phyloP scores from a whole-genome alignment of 2,329 filamentous ascomycete genomes.

The Daldinia sp. region DNA sequence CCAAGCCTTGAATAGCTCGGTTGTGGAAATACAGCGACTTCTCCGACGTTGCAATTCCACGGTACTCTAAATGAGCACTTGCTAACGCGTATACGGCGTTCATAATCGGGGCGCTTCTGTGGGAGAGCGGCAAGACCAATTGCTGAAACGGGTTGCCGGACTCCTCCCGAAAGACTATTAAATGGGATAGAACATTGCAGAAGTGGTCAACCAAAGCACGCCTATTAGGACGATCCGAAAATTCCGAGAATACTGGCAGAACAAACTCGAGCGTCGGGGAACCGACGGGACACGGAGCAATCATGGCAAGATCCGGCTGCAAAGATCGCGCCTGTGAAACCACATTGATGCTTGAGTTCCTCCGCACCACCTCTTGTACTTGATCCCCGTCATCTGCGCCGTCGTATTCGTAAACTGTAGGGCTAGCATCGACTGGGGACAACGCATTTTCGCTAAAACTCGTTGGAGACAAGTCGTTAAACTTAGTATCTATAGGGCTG shows the following conservation, averaged over 20 bases:
- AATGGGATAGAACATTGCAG: slow-evolving; percentile 71
- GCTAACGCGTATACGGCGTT: slow-evolving; percentile 88
- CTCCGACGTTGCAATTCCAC: slow-evolving; percentile 65
- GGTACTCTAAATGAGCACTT: slow-evolving; percentile 83
- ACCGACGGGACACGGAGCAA: slow-evolving; percentile 54
- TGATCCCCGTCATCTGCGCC: slow-evolving; percentile 34
- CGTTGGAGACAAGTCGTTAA: slow-evolving; percentile 37
- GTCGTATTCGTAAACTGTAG: slow-evolving; percentile 51
- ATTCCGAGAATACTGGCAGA: slow-evolving; percentile 67
- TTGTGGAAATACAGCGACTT: slow-evolving; percentile 71
- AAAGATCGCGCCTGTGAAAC: slow-evolving; percentile 46
- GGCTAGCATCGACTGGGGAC: slow-evolving; percentile 49
- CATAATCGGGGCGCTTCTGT: slow-evolving; percentile 71
- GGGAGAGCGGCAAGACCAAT: slow-evolving; percentile 70
- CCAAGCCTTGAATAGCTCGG: slow-evolving; percentile 68
- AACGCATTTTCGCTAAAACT: slow-evolving; percentile 43
- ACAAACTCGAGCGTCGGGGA: slow-evolving; percentile 64
- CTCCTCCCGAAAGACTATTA: slow-evolving; percentile 75
- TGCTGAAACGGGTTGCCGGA: slow-evolving; percentile 73
- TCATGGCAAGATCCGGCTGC: slow-evolving; percentile 57
- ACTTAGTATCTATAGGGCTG: slow-evolving; percentile 42
- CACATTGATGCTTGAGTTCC: slow-evolving; percentile 40
- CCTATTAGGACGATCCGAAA: slow-evolving; percentile 65
- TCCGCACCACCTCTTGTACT: slow-evolving; percentile 40
- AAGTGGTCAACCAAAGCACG: slow-evolving; percentile 72